A percentile compares a stretch with the other conserved stretches of the same genome.
phyloP scores from a whole-genome alignment of 1,284 basidiomycete genomes.

The Ceraceosorus guamensis region DNA sequence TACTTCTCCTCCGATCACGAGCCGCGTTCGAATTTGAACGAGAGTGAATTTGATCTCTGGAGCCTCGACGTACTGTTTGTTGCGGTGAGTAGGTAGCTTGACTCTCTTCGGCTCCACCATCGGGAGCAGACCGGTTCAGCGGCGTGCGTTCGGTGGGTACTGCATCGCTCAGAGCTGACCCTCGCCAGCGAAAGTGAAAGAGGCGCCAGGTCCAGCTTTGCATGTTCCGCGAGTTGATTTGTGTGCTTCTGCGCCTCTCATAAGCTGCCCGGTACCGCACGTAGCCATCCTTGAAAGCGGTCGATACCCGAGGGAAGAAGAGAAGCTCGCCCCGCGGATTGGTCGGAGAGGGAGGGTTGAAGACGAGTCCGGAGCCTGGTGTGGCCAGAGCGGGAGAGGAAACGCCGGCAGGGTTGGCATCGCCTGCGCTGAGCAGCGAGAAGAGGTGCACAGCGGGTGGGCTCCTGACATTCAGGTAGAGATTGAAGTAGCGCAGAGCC shows the following conservation, averaged over 20 bases:
- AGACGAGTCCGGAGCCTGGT: too few species aligned
- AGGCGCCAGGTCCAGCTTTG: slow-evolving; percentile 3
- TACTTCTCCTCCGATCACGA: too few species aligned
- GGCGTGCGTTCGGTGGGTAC: too few species aligned
- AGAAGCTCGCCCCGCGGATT: slow-evolving; percentile 95
- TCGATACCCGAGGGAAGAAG: slow-evolving; percentile 80
- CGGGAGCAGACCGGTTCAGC: too few species aligned
- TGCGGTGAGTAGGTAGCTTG: too few species aligned
- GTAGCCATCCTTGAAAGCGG: slow-evolving; percentile 78
- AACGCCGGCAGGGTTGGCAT: neutral
- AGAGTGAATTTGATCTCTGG: too few species aligned
- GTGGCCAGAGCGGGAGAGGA: slow-evolving; percentile 60
- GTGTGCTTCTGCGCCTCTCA: slow-evolving; percentile 69
- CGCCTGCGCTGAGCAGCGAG: neutral
- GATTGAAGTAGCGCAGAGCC: slow-evolving; percentile 82
- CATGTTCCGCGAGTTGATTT: slow-evolving; percentile 18
- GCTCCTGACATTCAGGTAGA: slow-evolving; percentile 88
- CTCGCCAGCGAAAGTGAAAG: too few species aligned
- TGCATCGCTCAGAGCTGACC: too few species aligned
- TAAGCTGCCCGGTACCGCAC: slow-evolving; percentile 87
- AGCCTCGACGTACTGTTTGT: too few species aligned
- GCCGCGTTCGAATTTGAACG: too few species aligned
- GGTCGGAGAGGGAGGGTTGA: too few species aligned
- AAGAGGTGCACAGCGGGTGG: slow-evolving; percentile 53
- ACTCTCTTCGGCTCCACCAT: too few species aligned